Evolutionary conservation across 2,329 filamentous ascomycete genomes (phyloP), one percentile per base, ranked within the genome.

Genomic region (Phoma sp.): DNA sequence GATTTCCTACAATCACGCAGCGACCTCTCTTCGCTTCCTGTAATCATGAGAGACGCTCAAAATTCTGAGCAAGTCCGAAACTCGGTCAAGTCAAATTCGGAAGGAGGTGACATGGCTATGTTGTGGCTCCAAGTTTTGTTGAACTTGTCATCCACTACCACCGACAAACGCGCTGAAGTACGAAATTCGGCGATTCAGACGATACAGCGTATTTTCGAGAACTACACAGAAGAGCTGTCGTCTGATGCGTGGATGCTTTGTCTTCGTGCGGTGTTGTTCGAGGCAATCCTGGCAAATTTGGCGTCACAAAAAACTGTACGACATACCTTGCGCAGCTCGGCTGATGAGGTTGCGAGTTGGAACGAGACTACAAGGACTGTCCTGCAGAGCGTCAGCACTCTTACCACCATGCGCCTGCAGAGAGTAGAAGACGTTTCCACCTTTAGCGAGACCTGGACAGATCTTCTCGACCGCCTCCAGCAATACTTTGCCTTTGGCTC

Each of bases 121-220:
- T 75, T 95, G 22, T 95, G 91, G 90, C 87, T 95, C 79, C 79
- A 92, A 4, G 77, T 95, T 4, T 78, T 96, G 3, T 77, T 91
- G 3, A 80, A 89, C 27, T 77, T 96, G 2, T 89, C 89, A 0
- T 82, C 84, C 0, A 86, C 93, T 7, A 89, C 90, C 1, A 84
- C 83, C 1, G 89, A 93, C 66, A 83, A 86, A 33, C 83, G 89
- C 41, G 78, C 89, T 2, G 91, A 96, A 69, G 80, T 95, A 38
- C 83, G 91, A 38, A 93, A 93, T 65, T 92, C 90, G 78, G 91
- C 93, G 1, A 90, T 97, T 22, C 93, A 97, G 72, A 97, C 93
- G 0, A 79, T 98, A 3, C 82, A 97, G 51, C 86, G 92, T 40
- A 96, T 98, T 18, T 92, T 98, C 59, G 92, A 96, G 71, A 92